These are phyloP conservation scores for Scytalidium lignicola DNA, from an alignment of 2,329 filamentous ascomycete genomes.

Conservation along the genomic window DNA sequence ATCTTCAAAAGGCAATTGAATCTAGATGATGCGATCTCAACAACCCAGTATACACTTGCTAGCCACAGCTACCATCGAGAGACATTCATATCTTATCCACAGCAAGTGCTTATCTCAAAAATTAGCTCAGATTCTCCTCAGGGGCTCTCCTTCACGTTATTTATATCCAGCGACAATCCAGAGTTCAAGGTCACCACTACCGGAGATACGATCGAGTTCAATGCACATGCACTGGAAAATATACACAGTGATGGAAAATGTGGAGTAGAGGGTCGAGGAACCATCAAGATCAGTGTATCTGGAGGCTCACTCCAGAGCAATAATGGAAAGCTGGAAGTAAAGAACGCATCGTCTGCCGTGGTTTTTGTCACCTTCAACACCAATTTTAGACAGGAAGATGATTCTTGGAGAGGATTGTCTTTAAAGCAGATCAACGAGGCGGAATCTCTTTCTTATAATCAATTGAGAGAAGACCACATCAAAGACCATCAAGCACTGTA, in stretches of 20 bases:
- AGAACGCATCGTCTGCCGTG: background rate
- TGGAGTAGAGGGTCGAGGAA: constrained; percentile 1
- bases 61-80: constrained; percentile 2
- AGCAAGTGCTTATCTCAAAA: constrained; percentile 1
- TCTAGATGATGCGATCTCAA: background rate
- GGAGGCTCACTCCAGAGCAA: background rate
- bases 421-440: background rate
- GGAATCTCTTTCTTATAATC: background rate
- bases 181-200: background rate
- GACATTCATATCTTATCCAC: constrained; percentile 2
- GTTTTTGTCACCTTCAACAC: background rate
- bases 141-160: background rate
- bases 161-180: background rate
- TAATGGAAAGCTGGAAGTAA: background rate
- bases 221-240: constrained; percentile 1
- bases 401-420: background rate
- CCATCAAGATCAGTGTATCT: background rate
- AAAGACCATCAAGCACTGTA: background rate
- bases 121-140: constrained; percentile 1
- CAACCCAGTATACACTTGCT: background rate
- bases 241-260: constrained; percentile 3
- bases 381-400: background rate
- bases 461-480: background rate
- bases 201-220: background rate
- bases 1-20: background rate